phyloP scores from a whole-genome alignment of 1,139 yeast species.

The Nakaseomyces kungkrabaensis region DNA sequence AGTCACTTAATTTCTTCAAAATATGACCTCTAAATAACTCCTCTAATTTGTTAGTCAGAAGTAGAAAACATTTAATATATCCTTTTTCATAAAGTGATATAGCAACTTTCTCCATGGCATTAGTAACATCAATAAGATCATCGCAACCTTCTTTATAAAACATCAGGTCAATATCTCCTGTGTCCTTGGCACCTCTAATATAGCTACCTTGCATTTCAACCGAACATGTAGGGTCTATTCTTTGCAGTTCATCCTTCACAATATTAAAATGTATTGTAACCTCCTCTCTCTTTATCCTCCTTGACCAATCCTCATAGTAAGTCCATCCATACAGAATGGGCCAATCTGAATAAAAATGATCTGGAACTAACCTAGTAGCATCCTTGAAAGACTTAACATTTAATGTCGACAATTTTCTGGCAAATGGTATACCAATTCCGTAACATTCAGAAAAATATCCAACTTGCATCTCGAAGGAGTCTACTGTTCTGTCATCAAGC shows the following conservation, averaged over 20 bases:
- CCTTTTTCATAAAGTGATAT: slow-evolving; percentile 21
- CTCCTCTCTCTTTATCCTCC: slow-evolving; percentile 40
- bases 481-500: slow-evolving; percentile 25
- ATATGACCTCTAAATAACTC: slow-evolving; percentile 10
- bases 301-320: slow-evolving; percentile 43
- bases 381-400: slow-evolving; percentile 38
- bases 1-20: slow-evolving; percentile 8
- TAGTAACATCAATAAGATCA: slow-evolving; percentile 25
- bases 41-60: slow-evolving; percentile 14
- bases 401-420: slow-evolving; percentile 36
- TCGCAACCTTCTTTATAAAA: slow-evolving; percentile 36
- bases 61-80: slow-evolving; percentile 26
- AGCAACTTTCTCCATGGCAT: slow-evolving; percentile 28
- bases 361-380: slow-evolving; percentile 25
- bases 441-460: slow-evolving; percentile 38
- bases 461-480: slow-evolving; percentile 26
- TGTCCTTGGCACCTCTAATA: slow-evolving; percentile 38
- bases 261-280: slow-evolving; percentile 35
- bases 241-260: slow-evolving; percentile 29
- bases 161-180: slow-evolving; percentile 54
- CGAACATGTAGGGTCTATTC: slow-evolving; percentile 34
- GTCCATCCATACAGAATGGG: slow-evolving; percentile 39
- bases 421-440: slow-evolving; percentile 44
- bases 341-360: slow-evolving; percentile 28
- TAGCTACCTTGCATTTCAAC: slow-evolving; percentile 47